Base-by-base conservation (phyloP, 495 filamentous ascomycete species). In the Podospora pseudoanserina region DNA sequence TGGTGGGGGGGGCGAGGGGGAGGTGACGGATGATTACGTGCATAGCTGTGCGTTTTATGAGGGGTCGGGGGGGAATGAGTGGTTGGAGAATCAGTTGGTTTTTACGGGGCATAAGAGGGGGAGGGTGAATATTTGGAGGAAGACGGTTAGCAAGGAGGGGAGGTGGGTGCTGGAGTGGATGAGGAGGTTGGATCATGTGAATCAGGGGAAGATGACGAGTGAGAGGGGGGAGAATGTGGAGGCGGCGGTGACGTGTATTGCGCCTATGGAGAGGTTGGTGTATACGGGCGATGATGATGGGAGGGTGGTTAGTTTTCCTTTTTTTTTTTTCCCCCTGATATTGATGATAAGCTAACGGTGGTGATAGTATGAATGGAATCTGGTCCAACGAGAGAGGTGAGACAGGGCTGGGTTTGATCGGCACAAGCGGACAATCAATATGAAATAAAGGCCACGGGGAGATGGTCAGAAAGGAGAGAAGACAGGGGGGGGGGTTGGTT, bases 271-370 rank as follows among this genome's bases (percentile, higher is more conserved):
- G 70, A 87, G 89, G 69, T 85, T 89, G 65, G 90, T 98, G 15
- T 97, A 97, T 79, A 97, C 94, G 0, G 94, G 95, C 7, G 94
- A 97, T 80, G 94, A 97, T 67, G 88, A 90, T 56, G 94, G 94
- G 57, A 80, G 89, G 80, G 94, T 97, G 75, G 83, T 86, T 71
- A 80, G 83, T 83, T 65, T 72, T 57, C 44, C 20, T 18, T 64
- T 61, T 57, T 70, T 70, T 32, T 54, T 5, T 0, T 58, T 23
- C 13, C 7, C 26, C 3, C 3, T 32, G 16, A 13, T 2, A 53
- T 53, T 54, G 16, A 20, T 58, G 26, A 72, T 79, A 54, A 78
- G 71, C 71, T 77, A 73, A 79, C 69, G 20, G 32, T 32, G n/a
- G 26, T 34, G 19, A 1, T 66, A 94, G 91, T 95, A 92, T 76